phyloP scores from a whole-genome alignment of 768 basidiomycete species.

The Russula emetica region DNA sequence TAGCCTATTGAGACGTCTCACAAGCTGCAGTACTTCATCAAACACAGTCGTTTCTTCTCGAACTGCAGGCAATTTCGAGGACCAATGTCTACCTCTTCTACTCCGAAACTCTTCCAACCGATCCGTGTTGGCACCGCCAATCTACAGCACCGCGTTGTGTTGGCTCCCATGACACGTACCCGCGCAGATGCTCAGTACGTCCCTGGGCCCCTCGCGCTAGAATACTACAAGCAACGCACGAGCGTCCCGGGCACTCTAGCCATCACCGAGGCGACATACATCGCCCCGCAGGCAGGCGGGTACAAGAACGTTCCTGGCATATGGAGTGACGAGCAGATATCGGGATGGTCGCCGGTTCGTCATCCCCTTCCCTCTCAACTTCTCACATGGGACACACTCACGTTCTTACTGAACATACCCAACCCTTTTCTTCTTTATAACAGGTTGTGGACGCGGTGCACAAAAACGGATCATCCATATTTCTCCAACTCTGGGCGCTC shows the following conservation, averaged over 20 bases:
- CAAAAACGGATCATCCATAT: slow-evolving; percentile 36
- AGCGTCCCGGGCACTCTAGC: slow-evolving; percentile 48
- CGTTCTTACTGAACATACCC: background rate
- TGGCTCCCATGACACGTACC: slow-evolving; percentile 51
- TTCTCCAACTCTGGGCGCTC: slow-evolving; percentile 40
- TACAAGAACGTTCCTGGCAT: slow-evolving; percentile 54
- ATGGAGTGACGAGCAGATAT: slow-evolving; percentile 54
- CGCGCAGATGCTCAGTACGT: slow-evolving; percentile 39
- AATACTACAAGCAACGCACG: slow-evolving; percentile 50
- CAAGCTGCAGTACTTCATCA: no score
- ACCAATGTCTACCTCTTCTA: background rate
- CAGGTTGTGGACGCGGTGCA: slow-evolving; percentile 34
- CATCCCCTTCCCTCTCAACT: background rate
- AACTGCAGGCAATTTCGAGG: background rate
- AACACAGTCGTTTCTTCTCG: background rate
- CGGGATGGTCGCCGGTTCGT: slow-evolving; percentile 46
- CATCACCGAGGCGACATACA: slow-evolving; percentile 54
- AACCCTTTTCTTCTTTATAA: background rate
- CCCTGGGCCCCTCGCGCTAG: slow-evolving; percentile 35
- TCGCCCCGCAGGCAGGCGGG: slow-evolving; percentile 50
- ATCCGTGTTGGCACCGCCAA: slow-evolving; percentile 41
- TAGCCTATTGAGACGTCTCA: no score
- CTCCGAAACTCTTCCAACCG: slow-evolving; percentile 43
- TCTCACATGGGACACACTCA: background rate
- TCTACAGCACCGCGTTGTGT: slow-evolving; percentile 49